phyloP scores from a whole-genome alignment of 2,329 filamentous ascomycete species.

The Alternaria gansuensis region DNA sequence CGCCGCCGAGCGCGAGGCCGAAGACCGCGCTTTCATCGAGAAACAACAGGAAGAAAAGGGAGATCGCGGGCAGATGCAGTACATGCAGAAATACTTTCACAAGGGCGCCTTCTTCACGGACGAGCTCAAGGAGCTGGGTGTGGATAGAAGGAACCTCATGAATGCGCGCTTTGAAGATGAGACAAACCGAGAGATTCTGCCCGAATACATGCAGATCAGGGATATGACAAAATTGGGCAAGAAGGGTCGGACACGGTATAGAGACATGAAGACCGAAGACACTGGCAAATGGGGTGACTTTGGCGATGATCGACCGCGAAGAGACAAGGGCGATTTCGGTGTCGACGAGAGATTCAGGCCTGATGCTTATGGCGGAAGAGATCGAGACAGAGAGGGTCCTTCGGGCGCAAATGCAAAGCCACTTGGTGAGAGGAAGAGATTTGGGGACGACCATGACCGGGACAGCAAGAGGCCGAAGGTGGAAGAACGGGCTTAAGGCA shows the following conservation, averaged over 20 bases:
- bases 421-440: conserved; percentile 68
- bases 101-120: conserved; percentile 95
- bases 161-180: conserved; percentile 86
- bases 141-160: conserved; percentile 85
- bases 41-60: conserved; percentile 80
- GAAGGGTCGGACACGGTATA: conserved; percentile 90
- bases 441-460: conserved; percentile 51
- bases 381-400: conserved; percentile 56
- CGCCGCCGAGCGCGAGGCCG: conserved; percentile 82
- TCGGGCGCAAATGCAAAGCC: conserved; percentile 77
- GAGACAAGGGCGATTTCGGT: conserved; percentile 54
- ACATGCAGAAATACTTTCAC: conserved; percentile 96
- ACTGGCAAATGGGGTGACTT: conserved; percentile 84
- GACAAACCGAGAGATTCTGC: conserved; percentile 80
- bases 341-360: conserved; percentile 74
- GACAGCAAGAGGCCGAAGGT: conserved; percentile 58
- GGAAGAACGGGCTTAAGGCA: conserved; percentile 41
- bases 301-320: conserved; percentile 58
- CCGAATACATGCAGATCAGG: conserved; percentile 89
- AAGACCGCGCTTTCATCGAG: conserved; percentile 81
- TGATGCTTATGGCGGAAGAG: conserved; percentile 61
- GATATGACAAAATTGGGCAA: conserved; percentile 94
- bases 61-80: conserved; percentile 79
- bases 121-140: conserved; percentile 75
- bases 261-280: conserved; percentile 86